Evolutionary conservation across 1,139 yeast species (phyloP).

Genomic region (Pichia sp.): DNA sequence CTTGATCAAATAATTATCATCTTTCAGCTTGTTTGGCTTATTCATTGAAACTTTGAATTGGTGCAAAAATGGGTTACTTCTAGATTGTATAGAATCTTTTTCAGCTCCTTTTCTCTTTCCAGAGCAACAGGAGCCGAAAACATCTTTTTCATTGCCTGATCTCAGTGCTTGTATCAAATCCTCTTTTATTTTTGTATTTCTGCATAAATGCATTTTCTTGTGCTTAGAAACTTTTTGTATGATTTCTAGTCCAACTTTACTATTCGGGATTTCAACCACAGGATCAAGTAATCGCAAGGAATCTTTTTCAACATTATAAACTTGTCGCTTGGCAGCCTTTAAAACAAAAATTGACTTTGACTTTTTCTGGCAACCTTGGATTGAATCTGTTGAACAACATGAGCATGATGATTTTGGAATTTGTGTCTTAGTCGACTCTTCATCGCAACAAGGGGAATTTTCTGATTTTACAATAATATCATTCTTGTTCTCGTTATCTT

Average conservation of each 20-base stretch:
- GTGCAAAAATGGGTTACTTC: not conserved
- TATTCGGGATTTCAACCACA: conserved; percentile 29
- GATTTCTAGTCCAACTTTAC: conserved; percentile 27
- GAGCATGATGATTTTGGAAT: conserved; percentile 1
- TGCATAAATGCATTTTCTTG: conserved; percentile 10
- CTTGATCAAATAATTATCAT: not conserved
- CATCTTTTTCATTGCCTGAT: not conserved
- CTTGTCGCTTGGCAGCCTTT: conserved; percentile 44
- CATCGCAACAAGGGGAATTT: not conserved
- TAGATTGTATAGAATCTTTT: not conserved
- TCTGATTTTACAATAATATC: not conserved
- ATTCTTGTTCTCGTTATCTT: not conserved
- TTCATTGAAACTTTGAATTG: conserved; percentile 7
- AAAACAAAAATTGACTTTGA: conserved; percentile 37
- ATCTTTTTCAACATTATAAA: conserved; percentile 43
- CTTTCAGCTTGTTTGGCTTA: not conserved
- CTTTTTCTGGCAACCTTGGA: conserved; percentile 4
- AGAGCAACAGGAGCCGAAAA: conserved; percentile 1
- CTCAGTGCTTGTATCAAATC: conserved; percentile 12
- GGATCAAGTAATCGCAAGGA: conserved; percentile 30
- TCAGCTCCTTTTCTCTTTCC: not conserved
- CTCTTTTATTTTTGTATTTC: conserved; percentile 4
- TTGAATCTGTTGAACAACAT: conserved; percentile 6
- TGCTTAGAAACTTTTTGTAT: conserved; percentile 21
- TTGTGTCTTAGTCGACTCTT: not conserved